phyloP scores from a whole-genome alignment of 73 alveolate genomes.

The Uronychia setigera region DNA sequence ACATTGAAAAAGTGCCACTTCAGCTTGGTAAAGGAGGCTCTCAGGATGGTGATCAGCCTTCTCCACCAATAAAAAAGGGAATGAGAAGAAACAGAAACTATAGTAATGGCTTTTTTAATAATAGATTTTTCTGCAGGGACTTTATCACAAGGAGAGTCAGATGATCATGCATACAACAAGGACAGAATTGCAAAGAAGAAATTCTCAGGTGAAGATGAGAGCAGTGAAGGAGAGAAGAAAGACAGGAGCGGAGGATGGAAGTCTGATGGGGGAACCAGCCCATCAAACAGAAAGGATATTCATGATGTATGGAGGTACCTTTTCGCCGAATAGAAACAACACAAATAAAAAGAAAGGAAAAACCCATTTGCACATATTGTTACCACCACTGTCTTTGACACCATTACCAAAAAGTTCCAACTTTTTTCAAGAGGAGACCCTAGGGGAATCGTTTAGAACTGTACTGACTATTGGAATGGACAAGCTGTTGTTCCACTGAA shows the following conservation, averaged over 20 bases:
- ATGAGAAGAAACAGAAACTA: neutral
- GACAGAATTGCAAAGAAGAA: neutral
- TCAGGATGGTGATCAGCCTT: neutral
- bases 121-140: neutral
- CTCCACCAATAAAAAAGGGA: neutral
- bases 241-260: neutral
- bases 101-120: neutral
- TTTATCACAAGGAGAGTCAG: neutral
- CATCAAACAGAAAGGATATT: neutral
- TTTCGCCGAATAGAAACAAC: neutral
- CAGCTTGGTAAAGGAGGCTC: neutral
- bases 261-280: neutral
- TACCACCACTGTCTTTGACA: slow-evolving; percentile 33
- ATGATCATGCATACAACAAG: neutral
- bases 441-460: slow-evolving; percentile 12
- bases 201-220: neutral
- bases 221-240: neutral
- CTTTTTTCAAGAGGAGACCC: slow-evolving; percentile 53
- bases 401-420: slow-evolving; percentile 16
- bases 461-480: slow-evolving; percentile 63
- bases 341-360: slow-evolving; percentile 15
- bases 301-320: neutral
- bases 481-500: slow-evolving; percentile 21
- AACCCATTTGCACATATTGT: slow-evolving; percentile 23
- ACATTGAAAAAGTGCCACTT: neutral